Base-by-base conservation (phyloP, 2,329 filamentous ascomycete genomes). In the Aspergillus clavatus region DNA sequence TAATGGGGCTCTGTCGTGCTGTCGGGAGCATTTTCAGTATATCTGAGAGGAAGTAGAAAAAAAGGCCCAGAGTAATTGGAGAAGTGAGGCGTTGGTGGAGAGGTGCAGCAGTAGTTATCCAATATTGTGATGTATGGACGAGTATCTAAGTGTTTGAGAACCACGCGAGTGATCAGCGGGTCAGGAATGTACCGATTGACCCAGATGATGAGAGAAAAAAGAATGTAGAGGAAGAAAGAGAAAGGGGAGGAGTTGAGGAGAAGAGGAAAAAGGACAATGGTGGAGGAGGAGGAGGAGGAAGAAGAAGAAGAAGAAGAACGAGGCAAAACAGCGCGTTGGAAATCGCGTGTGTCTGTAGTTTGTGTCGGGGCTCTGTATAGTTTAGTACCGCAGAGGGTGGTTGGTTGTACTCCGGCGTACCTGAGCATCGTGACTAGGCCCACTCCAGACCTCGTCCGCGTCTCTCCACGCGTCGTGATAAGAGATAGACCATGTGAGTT, bases 1-100 rank as follows among this genome's bases (percentile, higher is more conserved):
- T 67, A 44, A 61, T 45, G 4, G 66, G 62, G 45, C 61, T 70
- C 47, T 57, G 46, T 26, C 56, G 54, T n/a, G 57, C 58, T 62
- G 19, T 5, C 55, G 42, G 37, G 37, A 43, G 19, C 39, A 48
- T 46, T 22, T 22, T 40, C 31, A 31, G 16, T 26, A 46, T n/a
- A n/a, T n/a, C n/a, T 43, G 28, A 26, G 29, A 36, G 26, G 41
- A 38, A 35, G 38, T n/a, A n/a, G n/a, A n/a, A 10, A n/a, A 29
- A 38, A 31, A 16, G 27, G 16, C 16, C 33, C 1, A 28, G 24
- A 39, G 23, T 16, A 21, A n/a, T 14, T 38, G 14, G 18, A 28
- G 10, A 22, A 41, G 38, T 23, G 35, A 41, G 43, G 23, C 16
- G 31, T 21, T 11, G 16, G 6, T 16, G 22, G 22, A 19, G 24